Conservation (phyloP, 768 basidiomycete species). For the Boletus fagicola region DNA sequence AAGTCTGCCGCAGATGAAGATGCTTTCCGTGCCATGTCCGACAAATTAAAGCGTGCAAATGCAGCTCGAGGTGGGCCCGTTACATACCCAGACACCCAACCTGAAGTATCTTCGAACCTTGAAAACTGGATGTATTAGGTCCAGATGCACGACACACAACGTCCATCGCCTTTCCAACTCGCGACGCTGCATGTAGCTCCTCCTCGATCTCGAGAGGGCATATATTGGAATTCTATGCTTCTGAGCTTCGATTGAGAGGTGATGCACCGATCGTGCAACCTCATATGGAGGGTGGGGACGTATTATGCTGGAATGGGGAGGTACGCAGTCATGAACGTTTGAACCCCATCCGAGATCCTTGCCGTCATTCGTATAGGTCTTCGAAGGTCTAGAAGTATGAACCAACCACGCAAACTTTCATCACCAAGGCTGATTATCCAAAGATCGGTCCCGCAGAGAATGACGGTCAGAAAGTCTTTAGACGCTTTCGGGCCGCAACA, state of each 20-base stretch:
- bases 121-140: slow-evolving; percentile 40
- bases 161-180: slow-evolving; percentile 17
- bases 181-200: slow-evolving; percentile 6
- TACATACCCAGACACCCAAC: background rate
- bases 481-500: slow-evolving; percentile 23
- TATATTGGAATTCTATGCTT: slow-evolving; percentile 56
- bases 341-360: background rate
- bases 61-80: slow-evolving; percentile 50
- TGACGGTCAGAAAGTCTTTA: slow-evolving; percentile 61
- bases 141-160: slow-evolving; percentile 57
- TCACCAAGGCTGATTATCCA: slow-evolving; percentile 9
- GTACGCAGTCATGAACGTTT: slow-evolving; percentile 34
- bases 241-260: slow-evolving; percentile 76
- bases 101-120: background rate
- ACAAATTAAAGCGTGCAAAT: slow-evolving; percentile 48
- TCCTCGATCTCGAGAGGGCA: slow-evolving; percentile 22
- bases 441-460: slow-evolving; percentile 65
- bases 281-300: slow-evolving; percentile 52
- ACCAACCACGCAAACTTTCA: background rate
- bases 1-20: background rate
- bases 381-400: slow-evolving; percentile 74
- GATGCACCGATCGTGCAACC: slow-evolving; percentile 59
- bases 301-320: slow-evolving; percentile 89
- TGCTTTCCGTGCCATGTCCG: slow-evolving; percentile 25
- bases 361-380: slow-evolving; percentile 45